Evolutionary conservation across 805 yeast species (phyloP), one percentile per base, ranked within the genome.

Genomic region (Suhomyces xylopsoci): DNA sequence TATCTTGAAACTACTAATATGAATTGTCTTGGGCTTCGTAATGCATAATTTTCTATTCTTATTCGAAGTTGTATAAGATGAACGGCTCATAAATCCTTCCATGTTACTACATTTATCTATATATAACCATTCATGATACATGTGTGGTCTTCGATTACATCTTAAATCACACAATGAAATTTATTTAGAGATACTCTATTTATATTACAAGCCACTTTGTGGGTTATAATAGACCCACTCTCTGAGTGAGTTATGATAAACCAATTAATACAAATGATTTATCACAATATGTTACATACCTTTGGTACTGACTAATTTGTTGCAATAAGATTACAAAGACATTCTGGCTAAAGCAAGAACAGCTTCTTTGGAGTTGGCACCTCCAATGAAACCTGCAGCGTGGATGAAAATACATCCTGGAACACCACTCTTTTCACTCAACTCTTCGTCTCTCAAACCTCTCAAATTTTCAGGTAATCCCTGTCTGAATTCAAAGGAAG

Each of bases 381-480:
- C 99, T 45, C 99, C 99, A 63, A 94, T 94, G 71, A 94, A 94
- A 0, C 99, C 98, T 42, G 96, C 89, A 44, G 98, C 97, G 62
- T 94, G 99, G 53, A 94, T 84, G 65, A 94, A 94, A 19, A 92
- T 83, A 66, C 97, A 89, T 7, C 89, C 97, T 30, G 82, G 84
- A 51, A 94, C 81, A n/a, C 96, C 97, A 34, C 90, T 76, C 59
- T 80, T 73, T 58, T 83, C 76, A 59, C 88, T 81, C 60, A 94
- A 79, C 40, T 78, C 88, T 28, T 88, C 93, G 66, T 94, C 99
- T 67, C 99, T 84, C 46, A 92, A 74, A n/a, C 99, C 99, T 76
- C 99, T 83, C 90, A 97, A 88, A 17, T 83, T 80, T 68, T 88
- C 94, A 12, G 97, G 97, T 54, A 94, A 78, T 28, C 97, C 87